These are phyloP conservation scores for Fomitopsis betulina DNA, from an alignment of 1,284 basidiomycete species.

Conservation along the genomic window DNA sequence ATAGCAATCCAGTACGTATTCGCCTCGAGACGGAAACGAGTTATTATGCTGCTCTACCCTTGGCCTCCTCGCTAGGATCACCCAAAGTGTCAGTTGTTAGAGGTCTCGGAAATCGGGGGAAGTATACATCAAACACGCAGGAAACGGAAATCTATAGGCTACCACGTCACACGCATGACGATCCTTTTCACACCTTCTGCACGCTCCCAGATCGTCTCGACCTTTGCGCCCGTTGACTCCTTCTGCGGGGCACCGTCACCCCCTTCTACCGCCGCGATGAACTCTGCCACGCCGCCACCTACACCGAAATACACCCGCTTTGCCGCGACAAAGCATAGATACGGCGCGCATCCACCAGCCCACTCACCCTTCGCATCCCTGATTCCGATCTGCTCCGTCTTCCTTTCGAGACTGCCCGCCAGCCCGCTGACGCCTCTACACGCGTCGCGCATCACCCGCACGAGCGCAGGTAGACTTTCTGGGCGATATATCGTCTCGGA, in stretches of 20 bases:
- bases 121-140: too few species aligned
- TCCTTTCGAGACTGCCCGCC: slow-evolving; percentile 2
- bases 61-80: too few species aligned
- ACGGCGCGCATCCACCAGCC: slow-evolving; percentile 6
- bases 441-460: slow-evolving; percentile 46
- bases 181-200: slow-evolving; percentile 61
- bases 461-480: slow-evolving; percentile 63
- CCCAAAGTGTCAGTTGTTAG: too few species aligned
- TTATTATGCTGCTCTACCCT: too few species aligned
- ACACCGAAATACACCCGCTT: slow-evolving; percentile 96
- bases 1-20: too few species aligned
- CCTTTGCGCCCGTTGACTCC: slow-evolving; percentile 11
- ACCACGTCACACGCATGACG: slow-evolving; percentile 60
- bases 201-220: slow-evolving; percentile 51
- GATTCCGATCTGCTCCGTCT: slow-evolving; percentile 8
- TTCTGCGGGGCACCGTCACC: slow-evolving; percentile 9
- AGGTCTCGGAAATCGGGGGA: too few species aligned
- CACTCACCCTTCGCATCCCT: neutral
- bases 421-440: slow-evolving; percentile 12
- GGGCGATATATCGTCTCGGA: slow-evolving; percentile 91
- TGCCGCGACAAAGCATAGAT: slow-evolving; percentile 70
- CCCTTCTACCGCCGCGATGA: slow-evolving; percentile 51
- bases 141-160: too few species aligned
- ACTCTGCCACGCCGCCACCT: slow-evolving; percentile 82
- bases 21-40: too few species aligned